phyloP scores from a whole-genome alignment of 129 eudicot species.

The Oenanthe sinensis region DNA sequence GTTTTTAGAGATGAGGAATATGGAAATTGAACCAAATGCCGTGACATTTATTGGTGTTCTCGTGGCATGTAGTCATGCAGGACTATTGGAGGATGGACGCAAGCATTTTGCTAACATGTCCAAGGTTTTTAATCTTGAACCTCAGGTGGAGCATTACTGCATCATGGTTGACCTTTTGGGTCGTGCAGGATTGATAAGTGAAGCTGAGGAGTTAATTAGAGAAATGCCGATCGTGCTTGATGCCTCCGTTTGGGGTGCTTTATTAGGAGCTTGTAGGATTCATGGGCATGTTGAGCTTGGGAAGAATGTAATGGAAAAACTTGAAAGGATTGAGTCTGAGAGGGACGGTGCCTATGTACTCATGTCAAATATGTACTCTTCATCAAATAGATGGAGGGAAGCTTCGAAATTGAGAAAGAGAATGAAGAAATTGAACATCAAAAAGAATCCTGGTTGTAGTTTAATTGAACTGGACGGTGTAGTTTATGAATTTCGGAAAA shows the following conservation, averaged over 20 bases:
- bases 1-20: constrained; percentile 29
- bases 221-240: constrained; percentile 31
- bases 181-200: constrained; percentile 37
- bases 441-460: constrained; percentile 42
- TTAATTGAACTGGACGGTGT: constrained; percentile 36
- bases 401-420: constrained; percentile 25
- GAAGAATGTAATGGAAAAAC: constrained; percentile 24
- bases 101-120: constrained; percentile 30
- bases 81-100: constrained; percentile 37
- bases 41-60: constrained; percentile 36
- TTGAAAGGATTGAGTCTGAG: constrained; percentile 26
- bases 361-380: constrained; percentile 38
- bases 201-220: constrained; percentile 32
- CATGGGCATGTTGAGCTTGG: constrained; percentile 35
- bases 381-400: constrained; percentile 27
- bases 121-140: constrained; percentile 17
- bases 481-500: constrained; percentile 41
- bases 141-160: constrained; percentile 37
- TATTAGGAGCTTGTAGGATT: constrained; percentile 44
- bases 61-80: constrained; percentile 38
- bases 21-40: constrained; percentile 28
- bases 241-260: constrained; percentile 30
- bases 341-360: constrained; percentile 35
- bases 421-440: constrained; percentile 29
- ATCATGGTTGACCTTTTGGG: constrained; percentile 53